Conservation (phyloP, 2,329 filamentous ascomycete species). For the Clonostachys sp. region DNA sequence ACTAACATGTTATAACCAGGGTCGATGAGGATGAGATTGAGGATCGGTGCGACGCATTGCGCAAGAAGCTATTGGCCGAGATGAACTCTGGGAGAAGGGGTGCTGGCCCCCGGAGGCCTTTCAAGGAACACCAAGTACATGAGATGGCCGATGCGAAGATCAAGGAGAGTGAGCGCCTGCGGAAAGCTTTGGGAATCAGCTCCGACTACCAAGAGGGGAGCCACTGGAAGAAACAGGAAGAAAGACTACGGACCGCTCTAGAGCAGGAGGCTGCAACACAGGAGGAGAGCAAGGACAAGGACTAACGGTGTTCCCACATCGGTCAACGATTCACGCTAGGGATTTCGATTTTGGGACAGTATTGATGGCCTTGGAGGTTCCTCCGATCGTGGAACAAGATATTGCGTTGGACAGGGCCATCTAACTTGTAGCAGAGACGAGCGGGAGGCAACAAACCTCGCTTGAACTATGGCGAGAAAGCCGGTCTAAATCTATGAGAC, state of each 20-base stretch:
- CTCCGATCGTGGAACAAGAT: too few relatives aligned
- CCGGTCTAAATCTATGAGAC: too few relatives aligned
- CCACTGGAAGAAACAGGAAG: slow-evolving; percentile 82
- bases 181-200: slow-evolving; percentile 82
- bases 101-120: slow-evolving; percentile 37
- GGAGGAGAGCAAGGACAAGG: slow-evolving; percentile 18
- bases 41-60: slow-evolving; percentile 38
- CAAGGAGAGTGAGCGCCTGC: slow-evolving; percentile 84
- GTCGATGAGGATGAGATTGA: slow-evolving; percentile 92
- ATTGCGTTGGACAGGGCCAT: too few relatives aligned
- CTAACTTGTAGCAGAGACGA: too few relatives aligned
- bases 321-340: too few relatives aligned
- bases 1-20: slow-evolving; percentile 30
- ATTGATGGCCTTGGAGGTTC: too few relatives aligned
- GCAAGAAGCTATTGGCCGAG: slow-evolving; percentile 32
- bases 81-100: slow-evolving; percentile 23
- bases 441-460: too few relatives aligned
- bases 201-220: slow-evolving; percentile 81
- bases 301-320: slow-evolving; percentile 1
- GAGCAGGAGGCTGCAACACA: slow-evolving; percentile 25
- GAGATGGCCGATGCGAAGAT: slow-evolving; percentile 96
- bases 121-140: slow-evolving; percentile 94
- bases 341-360: too few relatives aligned
- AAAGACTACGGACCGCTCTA: slow-evolving; percentile 46
- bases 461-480: too few relatives aligned